A percentile compares a stretch with the other conserved stretches of the same genome.
phyloP scores from a whole-genome alignment of 768 basidiomycete species.

The Hygrophorus pudorinus region DNA sequence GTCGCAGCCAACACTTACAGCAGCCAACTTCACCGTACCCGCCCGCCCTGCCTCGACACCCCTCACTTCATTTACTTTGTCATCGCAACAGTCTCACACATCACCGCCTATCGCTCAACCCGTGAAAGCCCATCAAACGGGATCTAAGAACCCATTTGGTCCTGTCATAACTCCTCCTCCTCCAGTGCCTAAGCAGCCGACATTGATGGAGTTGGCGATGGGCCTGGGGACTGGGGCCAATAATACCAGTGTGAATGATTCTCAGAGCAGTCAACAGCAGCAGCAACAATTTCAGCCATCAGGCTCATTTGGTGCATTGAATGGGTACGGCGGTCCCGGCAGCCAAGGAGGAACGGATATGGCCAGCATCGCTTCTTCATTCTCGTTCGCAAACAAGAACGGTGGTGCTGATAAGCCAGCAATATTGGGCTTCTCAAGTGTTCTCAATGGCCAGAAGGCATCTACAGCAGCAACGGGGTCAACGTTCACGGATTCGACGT shows the following conservation, averaged over 20 bases:
- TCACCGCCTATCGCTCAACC: conserved; percentile 46
- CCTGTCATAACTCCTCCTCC: conserved; percentile 54
- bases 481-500: conserved; percentile 35
- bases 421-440: conserved; percentile 11
- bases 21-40: conserved; percentile 25
- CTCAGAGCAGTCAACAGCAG: conserved; percentile 14
- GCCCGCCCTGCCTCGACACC: conserved; percentile 69
- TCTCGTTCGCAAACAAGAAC: conserved; percentile 32
- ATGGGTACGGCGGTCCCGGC: conserved; percentile 29
- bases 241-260: conserved; percentile 7
- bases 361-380: conserved; percentile 65
- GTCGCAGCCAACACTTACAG: conserved; percentile 14
- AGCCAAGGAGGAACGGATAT: conserved; percentile 45
- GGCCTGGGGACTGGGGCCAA: conserved; percentile 19
- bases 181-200: conserved; percentile 64
- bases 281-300: conserved; percentile 14
- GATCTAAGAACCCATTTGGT: conserved; percentile 93
- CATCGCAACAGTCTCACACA: conserved; percentile 13
- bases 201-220: conserved; percentile 70
- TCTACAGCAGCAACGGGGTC: conserved; percentile 31
- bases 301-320: conserved; percentile 14
- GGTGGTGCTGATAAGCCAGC: conserved; percentile 2
- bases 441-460: conserved; percentile 22
- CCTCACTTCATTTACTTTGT: conserved; percentile 30
- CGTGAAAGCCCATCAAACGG: conserved; percentile 83